Percentiles rank a stretch among this genome's conserved stretches.
phyloP scores from a whole-genome alignment of 371 early-diverging fungal genomes.

The Mortierella sp. region DNA sequence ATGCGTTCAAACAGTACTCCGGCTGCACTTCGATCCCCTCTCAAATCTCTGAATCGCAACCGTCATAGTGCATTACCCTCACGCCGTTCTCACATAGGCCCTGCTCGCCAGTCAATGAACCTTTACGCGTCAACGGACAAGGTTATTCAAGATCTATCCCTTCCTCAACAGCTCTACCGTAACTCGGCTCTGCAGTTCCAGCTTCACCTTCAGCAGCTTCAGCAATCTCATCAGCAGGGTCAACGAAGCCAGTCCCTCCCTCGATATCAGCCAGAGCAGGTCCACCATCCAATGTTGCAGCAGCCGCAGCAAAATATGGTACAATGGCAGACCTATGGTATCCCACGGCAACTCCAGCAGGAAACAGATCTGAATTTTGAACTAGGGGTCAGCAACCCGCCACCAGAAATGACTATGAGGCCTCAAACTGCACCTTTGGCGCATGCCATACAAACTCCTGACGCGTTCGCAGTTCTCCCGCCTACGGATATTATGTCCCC shows the following conservation, averaged over 20 bases:
- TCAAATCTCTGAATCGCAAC: constrained; percentile 30
- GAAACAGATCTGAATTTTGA: constrained; percentile 20
- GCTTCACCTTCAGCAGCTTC: constrained; percentile 32
- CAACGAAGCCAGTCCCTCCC: constrained; percentile 27
- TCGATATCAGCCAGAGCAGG: constrained; percentile 20
- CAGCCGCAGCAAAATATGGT: constrained; percentile 16
- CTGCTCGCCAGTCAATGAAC: constrained; percentile 34
- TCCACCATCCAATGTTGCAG: constrained; percentile 13
- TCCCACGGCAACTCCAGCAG: constrained; percentile 17
- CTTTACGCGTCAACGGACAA: constrained; percentile 48
- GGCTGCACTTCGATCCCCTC: constrained; percentile 35
- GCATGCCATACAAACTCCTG: constrained; percentile 1
- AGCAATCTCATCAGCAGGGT: constrained; percentile 26
- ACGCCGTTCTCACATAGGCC: constrained; percentile 28
- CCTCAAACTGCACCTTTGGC: neutral
- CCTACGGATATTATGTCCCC: constrained; percentile 15
- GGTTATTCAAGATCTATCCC: constrained; percentile 43
- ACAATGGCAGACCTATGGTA: constrained; percentile 17
- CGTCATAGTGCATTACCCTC: constrained; percentile 36
- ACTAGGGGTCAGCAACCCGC: neutral
- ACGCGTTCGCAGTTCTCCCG: neutral
- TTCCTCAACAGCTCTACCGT: constrained; percentile 45
- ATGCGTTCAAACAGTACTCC: constrained; percentile 52
- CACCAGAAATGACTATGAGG: constrained; percentile 3
- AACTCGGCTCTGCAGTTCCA: constrained; percentile 44